Percentiles rank a stretch among this genome's conserved stretches.
Conservation (phyloP, 1,284 basidiomycete genomes). For the Heterobasidion parviporum region DNA sequence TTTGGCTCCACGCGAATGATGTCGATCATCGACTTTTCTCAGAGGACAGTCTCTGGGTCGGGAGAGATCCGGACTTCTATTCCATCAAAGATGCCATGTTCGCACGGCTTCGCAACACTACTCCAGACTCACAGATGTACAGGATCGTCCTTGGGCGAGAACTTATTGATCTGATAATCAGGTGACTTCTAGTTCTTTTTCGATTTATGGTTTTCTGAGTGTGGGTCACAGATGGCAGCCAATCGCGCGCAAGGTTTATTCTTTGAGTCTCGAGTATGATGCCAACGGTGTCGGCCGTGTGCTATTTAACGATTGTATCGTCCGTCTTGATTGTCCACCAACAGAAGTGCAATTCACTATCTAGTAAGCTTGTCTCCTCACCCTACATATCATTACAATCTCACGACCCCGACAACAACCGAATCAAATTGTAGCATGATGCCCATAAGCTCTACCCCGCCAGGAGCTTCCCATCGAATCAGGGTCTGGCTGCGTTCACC, state of each 20-base stretch:
- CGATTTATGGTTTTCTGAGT: not conserved
- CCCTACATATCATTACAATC: not conserved
- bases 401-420: not conserved
- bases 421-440: conserved; percentile 29
- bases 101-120: conserved; percentile 12
- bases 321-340: conserved; percentile 40
- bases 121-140: conserved; percentile 38
- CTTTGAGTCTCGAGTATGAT: conserved; percentile 50
- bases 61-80: conserved; percentile 49
- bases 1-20: conserved; percentile 46
- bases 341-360: conserved; percentile 42
- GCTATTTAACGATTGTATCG: conserved; percentile 36
- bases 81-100: conserved; percentile 33
- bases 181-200: conserved; percentile 22
- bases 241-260: conserved; percentile 29
- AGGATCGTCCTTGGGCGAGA: conserved; percentile 43
- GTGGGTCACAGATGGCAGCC: conserved; percentile 1
- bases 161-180: conserved; percentile 40
- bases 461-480: conserved; percentile 46
- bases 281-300: conserved; percentile 44
- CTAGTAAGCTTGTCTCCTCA: conserved; percentile 34
- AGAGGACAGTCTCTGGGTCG: conserved; percentile 52
- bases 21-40: conserved; percentile 52
- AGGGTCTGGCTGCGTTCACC: conserved; percentile 47
- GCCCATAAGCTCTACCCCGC: conserved; percentile 40